A percentile compares a stretch with the other conserved stretches of the same genome.
Evolutionary conservation across 2,329 filamentous ascomycete species (phyloP).

Genomic region (Catunica adiposa): DNA sequence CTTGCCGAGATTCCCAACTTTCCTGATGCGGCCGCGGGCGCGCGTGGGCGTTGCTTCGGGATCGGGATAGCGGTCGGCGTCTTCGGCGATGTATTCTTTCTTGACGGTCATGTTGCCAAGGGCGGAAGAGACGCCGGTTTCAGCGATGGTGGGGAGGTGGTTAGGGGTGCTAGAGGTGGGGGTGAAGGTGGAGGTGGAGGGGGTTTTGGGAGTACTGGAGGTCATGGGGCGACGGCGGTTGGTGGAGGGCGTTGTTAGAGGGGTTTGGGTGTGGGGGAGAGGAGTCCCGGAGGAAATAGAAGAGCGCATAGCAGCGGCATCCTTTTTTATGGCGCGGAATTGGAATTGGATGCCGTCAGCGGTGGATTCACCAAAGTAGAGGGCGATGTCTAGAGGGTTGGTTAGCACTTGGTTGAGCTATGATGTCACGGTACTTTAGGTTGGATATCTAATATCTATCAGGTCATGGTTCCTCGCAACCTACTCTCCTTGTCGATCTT

Average conservation of each 20-base stretch:
- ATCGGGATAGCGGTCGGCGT: slow-evolving; percentile 18
- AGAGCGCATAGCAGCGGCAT: slow-evolving; percentile 31
- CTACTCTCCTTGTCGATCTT: slow-evolving; percentile 27
- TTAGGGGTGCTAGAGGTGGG: no score
- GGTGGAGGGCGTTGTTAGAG: slow-evolving; percentile 14
- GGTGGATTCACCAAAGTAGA: slow-evolving; percentile 43
- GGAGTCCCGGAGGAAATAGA: slow-evolving; percentile 30
- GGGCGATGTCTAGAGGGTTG: slow-evolving; percentile 35
- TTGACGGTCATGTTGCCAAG: slow-evolving; percentile 18
- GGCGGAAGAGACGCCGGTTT: slow-evolving; percentile 16
- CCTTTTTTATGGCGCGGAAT: slow-evolving; percentile 38
- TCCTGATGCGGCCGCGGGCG: slow-evolving; percentile 2
- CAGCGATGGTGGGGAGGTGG: slow-evolving; percentile 12
- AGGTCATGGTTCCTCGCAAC: slow-evolving; percentile 8
- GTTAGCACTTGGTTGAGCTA: neutral
- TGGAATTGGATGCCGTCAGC: slow-evolving; percentile 42
- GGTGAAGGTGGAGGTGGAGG: slow-evolving; percentile 4
- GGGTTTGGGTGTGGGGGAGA: slow-evolving; percentile 26
- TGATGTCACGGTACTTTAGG: no score
- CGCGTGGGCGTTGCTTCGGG: slow-evolving; percentile 4
- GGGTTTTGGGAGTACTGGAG: neutral
- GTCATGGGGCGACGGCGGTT: slow-evolving; percentile 11
- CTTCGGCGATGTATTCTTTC: slow-evolving; percentile 16
- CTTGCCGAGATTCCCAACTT: no score
- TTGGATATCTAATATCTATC: no score